phyloP scores from a whole-genome alignment of 73 alveolate genomes.

The Paramecium caudatum region DNA sequence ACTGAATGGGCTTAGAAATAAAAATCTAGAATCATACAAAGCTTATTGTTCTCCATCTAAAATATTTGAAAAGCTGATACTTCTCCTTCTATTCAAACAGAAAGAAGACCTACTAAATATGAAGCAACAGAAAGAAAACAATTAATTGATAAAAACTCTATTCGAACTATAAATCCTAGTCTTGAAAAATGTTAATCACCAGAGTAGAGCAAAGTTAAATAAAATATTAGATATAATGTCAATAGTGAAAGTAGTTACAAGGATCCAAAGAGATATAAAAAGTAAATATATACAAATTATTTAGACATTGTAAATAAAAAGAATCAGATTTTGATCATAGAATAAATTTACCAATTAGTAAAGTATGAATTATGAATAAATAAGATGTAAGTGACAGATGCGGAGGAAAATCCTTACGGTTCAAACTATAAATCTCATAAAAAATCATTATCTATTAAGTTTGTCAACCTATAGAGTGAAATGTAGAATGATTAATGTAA shows the following conservation, averaged over 20 bases:
- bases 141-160: neutral
- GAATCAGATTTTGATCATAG: conserved; percentile 46
- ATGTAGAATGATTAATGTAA: neutral
- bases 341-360: conserved; percentile 54
- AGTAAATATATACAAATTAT: neutral
- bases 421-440: neutral
- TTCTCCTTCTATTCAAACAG: neutral
- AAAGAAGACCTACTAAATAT: neutral
- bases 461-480: neutral
- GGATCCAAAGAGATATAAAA: neutral
- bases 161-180: conserved; percentile 10
- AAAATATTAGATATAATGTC: conserved; percentile 24
- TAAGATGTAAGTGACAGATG: conserved; percentile 34
- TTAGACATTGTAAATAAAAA: conserved; percentile 39
- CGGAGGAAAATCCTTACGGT: neutral
- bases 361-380: neutral
- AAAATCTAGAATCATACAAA: neutral
- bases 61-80: conserved; percentile 10
- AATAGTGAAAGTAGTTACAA: conserved; percentile 21
- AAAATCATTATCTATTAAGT: neutral
- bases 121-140: conserved; percentile 23
- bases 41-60: conserved; percentile 2
- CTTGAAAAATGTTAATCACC: neutral
- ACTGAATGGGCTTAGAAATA: conserved; percentile 10
- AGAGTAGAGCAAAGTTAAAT: neutral